Base-by-base conservation (phyloP, 306 rosid genomes). In the Pterocarpus santalinus region DNA sequence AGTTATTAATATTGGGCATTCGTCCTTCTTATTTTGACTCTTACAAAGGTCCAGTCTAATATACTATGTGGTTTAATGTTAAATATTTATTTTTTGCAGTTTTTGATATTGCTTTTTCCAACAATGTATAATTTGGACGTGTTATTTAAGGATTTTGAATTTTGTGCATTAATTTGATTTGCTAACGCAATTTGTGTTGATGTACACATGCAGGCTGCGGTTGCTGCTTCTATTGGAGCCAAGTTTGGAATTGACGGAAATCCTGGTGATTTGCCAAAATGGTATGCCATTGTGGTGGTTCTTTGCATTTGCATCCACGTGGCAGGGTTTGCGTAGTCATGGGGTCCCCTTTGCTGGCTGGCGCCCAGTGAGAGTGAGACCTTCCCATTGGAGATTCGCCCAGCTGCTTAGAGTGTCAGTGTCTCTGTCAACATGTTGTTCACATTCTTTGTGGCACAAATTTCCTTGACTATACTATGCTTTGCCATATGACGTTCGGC, bases 311-410 rank as follows among this genome's bases (percentile, higher is more conserved):
- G 99, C 82, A 79, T 90, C 1, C 93, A 95, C 3, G 98, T 95
- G 0, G 83, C 99, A 0, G 99, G 92, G 2, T 95, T 93, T 51
- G 98, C 99, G 0, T 95, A 98, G 99, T 95, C 99, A 9, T 95
- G 99, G 99, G 99, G 99, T 22, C 99, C 99, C 0, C 91, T 95
- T 0, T 98, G 99, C 0, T 95, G 99, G 99, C 51, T 95, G 38
- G 98, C 93, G 38, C 99, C 99, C 0, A 91, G 98, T 89, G 99
- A 95, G 77, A 91, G 98, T 89, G 99, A 95, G 77, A 93, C 93
- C 3, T 95, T 95, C 73, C 99, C 99, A 0, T 65, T 95, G 49
- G 99, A 95, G 78, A 92, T 95, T 65, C 90, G 99, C 5, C 93
- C 99, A 0, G 97, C 99, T 0, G 99, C 97, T 8, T 98, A 95